Evolutionary conservation across 306 rosid genomes (phyloP).

Genomic region (Glycine latifolia): DNA sequence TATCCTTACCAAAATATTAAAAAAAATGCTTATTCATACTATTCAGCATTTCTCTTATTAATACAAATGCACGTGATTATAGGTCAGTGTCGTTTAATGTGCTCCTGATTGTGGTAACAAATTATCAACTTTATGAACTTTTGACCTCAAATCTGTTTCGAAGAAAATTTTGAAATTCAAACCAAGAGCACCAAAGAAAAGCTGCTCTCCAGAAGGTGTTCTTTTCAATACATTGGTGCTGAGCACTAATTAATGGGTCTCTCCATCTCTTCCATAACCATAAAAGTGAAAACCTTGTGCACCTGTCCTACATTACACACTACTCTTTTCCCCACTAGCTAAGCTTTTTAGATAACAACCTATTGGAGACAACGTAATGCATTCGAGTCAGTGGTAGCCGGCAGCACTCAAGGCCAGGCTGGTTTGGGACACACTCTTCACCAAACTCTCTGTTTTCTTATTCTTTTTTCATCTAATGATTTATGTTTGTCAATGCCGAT

Average conservation of each 20-base stretch:
- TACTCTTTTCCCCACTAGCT: neutral
- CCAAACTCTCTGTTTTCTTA: neutral
- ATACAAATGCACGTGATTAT: too few species aligned
- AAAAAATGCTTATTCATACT: too few species aligned
- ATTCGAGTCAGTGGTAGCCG: neutral
- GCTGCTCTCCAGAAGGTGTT: neutral
- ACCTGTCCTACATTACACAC: neutral
- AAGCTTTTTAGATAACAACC: slow-evolving; percentile 2
- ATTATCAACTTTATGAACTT: too few species aligned
- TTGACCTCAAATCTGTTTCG: too few species aligned
- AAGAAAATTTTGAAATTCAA: too few species aligned
- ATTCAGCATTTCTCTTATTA: too few species aligned
- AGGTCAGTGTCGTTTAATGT: too few species aligned
- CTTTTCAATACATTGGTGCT: neutral
- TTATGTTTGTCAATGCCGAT: neutral
- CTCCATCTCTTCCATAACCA: neutral
- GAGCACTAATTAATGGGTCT: neutral
- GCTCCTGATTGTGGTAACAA: too few species aligned
- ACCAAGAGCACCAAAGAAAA: too few species aligned
- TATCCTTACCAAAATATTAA: too few species aligned
- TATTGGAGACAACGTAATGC: slow-evolving; percentile 1
- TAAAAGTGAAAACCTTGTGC: too few species aligned
- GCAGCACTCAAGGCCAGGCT: slow-evolving; percentile 27
- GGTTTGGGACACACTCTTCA: slow-evolving; percentile 29
- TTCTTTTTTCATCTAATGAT: neutral